Evolutionary conservation across 176 grass and related monocot genomes (phyloP).

Genomic region (Elaeis guineensis): DNA sequence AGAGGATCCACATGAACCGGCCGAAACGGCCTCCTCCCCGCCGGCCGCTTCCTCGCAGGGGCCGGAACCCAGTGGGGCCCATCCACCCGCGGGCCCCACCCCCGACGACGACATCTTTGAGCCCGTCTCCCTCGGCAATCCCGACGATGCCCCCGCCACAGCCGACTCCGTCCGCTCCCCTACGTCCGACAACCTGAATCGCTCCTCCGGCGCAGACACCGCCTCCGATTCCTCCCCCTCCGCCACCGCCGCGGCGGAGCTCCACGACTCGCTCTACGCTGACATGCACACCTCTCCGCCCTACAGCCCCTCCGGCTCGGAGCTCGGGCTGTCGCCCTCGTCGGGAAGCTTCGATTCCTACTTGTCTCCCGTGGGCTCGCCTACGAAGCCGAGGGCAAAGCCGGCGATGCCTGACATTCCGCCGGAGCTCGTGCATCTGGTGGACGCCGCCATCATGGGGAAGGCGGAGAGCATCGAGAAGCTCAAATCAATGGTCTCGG

Average conservation of each 20-base stretch:
- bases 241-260: constrained; percentile 1
- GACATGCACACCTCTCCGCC: constrained; percentile 2
- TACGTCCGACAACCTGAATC: constrained; percentile 10
- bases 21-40: constrained; percentile 19
- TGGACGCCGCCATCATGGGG: constrained; percentile 83
- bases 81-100: constrained; percentile 5
- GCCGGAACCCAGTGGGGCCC: not conserved
- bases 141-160: not conserved
- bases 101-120: constrained; percentile 35
- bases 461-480: constrained; percentile 28
- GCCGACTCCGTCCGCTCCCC: not conserved
- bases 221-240: not conserved
- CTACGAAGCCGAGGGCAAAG: constrained; percentile 11
- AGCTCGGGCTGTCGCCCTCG: constrained; percentile 4
- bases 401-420: constrained; percentile 43
- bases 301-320: constrained; percentile 1
- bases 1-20: constrained; percentile 40
- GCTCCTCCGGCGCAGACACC: not conserved
- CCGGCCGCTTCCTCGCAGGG: not conserved
- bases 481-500: constrained; percentile 37
- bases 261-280: not conserved
- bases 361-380: constrained; percentile 2
- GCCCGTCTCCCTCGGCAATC: constrained; percentile 31
- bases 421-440: constrained; percentile 49
- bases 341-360: constrained; percentile 6